Conservation (phyloP, 2,329 filamentous ascomycete genomes). For the Nigrospora sphaerica region DNA sequence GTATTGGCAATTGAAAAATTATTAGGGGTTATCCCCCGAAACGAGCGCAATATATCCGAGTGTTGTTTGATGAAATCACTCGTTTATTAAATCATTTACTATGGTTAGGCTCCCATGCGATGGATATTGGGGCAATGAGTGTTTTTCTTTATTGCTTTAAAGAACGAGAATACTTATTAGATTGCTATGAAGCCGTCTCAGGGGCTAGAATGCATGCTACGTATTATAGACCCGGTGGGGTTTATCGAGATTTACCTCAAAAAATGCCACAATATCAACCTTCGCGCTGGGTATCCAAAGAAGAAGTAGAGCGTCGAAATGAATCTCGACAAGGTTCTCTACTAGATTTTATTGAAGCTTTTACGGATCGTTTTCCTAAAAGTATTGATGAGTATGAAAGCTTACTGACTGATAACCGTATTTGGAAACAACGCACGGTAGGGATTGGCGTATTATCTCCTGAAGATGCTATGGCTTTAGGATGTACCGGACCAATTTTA, state of each 20-base stretch:
- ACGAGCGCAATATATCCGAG: slow-evolving; percentile 93
- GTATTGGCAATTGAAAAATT: slow-evolving; percentile 95
- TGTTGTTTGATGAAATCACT: slow-evolving; percentile 91
- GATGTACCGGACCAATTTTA: slow-evolving; percentile 96
- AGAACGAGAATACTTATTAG: slow-evolving; percentile 99
- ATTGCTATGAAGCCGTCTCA: slow-evolving; percentile 99
- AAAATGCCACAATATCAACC: no score
- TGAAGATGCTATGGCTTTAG: slow-evolving; percentile 91
- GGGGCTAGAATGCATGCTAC: slow-evolving; percentile 95
- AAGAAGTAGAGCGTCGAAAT: no score
- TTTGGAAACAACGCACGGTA: slow-evolving; percentile 93
- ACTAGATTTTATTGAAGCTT: slow-evolving; percentile 98
- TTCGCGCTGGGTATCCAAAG: no score
- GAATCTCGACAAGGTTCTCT: no score
- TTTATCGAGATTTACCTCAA: slow-evolving; percentile 91
- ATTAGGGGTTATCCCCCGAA: slow-evolving; percentile 94
- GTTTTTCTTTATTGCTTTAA: slow-evolving; percentile 99
- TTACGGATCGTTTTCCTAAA: slow-evolving; percentile 98
- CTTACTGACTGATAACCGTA: slow-evolving; percentile 97
- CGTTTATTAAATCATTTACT: slow-evolving; percentile 94
- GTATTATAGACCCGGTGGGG: slow-evolving; percentile 93
- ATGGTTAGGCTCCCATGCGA: slow-evolving; percentile 93
- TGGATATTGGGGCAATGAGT: slow-evolving; percentile 97
- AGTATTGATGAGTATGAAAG: slow-evolving; percentile 98
- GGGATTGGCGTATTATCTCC: slow-evolving; percentile 88